Evolutionary conservation across 768 basidiomycete genomes (phyloP).

Genomic region (Macrolepiota dolichaula): DNA sequence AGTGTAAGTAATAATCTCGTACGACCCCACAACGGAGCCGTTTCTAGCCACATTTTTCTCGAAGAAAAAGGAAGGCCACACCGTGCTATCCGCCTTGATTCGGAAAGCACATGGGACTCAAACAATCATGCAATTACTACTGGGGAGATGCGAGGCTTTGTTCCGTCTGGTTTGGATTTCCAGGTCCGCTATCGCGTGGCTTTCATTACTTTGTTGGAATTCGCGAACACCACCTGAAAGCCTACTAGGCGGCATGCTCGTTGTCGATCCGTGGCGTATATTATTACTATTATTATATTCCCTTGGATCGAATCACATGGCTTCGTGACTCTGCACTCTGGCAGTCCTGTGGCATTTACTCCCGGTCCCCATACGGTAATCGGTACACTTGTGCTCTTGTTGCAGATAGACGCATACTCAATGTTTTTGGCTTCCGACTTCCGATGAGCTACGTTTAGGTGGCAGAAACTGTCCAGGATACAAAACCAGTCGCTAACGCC

Average conservation of each 20-base stretch:
- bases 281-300: neutral
- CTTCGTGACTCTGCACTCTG: neutral
- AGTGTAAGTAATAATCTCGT: neutral
- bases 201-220: constrained; percentile 3
- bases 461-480: constrained; percentile 11
- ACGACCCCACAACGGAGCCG: neutral
- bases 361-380: neutral
- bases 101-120: neutral
- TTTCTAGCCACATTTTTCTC: neutral
- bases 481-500: neutral
- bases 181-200: constrained; percentile 5
- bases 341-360: neutral
- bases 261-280: constrained; percentile 9
- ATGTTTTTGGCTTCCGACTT: constrained; percentile 4
- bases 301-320: neutral
- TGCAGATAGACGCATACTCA: neutral
- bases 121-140: neutral
- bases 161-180: neutral
- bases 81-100: neutral
- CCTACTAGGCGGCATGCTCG: constrained; percentile 5
- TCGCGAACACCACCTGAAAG: constrained; percentile 9
- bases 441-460: constrained; percentile 9
- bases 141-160: neutral
- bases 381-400: neutral
- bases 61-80: neutral